Percentiles rank a stretch among this genome's conserved stretches.
phyloP scores from a whole-genome alignment of 2,329 filamentous ascomycete genomes.

The Aspergillus glaucus region DNA sequence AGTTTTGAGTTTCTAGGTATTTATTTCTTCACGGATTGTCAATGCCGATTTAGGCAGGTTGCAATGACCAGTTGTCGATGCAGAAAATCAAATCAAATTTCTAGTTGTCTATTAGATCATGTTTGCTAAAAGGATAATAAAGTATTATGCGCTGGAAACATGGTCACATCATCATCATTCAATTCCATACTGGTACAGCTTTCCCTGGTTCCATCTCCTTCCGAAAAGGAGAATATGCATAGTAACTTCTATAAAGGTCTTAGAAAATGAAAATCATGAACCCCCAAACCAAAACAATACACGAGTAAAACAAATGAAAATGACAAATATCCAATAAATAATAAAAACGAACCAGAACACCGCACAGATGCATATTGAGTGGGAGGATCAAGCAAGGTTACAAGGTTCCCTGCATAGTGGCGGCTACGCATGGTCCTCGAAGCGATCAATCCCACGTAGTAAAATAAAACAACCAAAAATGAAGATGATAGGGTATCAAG shows the following conservation, averaged over 20 bases:
- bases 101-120: not conserved
- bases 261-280: not conserved
- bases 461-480: not conserved
- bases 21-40: no score
- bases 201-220: not conserved
- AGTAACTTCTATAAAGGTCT: not conserved
- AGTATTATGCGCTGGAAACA: not conserved
- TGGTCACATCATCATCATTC: not conserved
- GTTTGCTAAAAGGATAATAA: not conserved
- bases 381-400: slow-evolving; percentile 1
- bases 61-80: no score
- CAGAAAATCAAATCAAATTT: not conserved
- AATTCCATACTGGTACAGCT: not conserved
- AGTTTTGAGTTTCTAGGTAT: no score
- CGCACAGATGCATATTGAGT: slow-evolving; percentile 12
- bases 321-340: slow-evolving; percentile 1
- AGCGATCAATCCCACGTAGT: not conserved
- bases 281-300: not conserved
- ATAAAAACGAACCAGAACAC: slow-evolving; percentile 10
- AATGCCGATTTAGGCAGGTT: not conserved
- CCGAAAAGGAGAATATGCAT: not conserved
- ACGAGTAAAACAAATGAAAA: slow-evolving; percentile 1
- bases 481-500: slow-evolving; percentile 25
- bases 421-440: not conserved
- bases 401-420: not conserved